Base-by-base conservation (phyloP, 495 filamentous ascomycete species). In the Xylaria venustula region DNA sequence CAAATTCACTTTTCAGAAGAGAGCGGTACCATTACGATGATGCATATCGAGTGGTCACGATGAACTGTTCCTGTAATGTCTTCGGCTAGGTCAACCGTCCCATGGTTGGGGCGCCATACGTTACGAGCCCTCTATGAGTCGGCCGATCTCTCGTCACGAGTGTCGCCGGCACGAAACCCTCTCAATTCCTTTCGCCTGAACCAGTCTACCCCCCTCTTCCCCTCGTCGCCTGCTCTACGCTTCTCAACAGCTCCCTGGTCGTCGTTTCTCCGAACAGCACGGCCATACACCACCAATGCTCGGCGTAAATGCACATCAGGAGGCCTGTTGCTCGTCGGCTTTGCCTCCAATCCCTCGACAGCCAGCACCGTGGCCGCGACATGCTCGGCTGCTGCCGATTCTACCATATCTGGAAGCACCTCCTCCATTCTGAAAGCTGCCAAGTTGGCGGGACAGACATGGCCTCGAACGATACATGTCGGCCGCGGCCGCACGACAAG, bases 111-210 rank as follows among this genome's bases (percentile, higher is more conserved):
- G 64, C 77, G 77, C 42, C 71, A 75, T 50, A 58, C 75, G 61
- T 79, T 74, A 73, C 69, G 73, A 63, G 72, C 77, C n/a, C 64
- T 79, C 53, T 76, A 76, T 55, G 73, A 74, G 61, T 69, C 76
- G 45, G 62, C 70, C 61, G 65, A 68, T 57, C 58, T 77, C 55
- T 66, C 74, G 47, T 69, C 69, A 20, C 68, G 67, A 64, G 44
- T 74, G 26, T 75, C 75, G 7, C 44, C 59, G 4, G 74, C 65
- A 60, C 67, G 60, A 30, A 66, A 64, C 34, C 64, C 61, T 50
- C 40, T 50, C 19, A 66, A 65, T 51, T 53, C 32, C 42, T 17
- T 66, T 57, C 60, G 47, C 37, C 57, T 63, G 30, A 54, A 64
- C 47, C 70, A 65, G 40, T 48, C 60, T 23, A 46, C 61, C 14